These are phyloP conservation scores for Cupressus sempervirens DNA, from an alignment of 75 land plant genomes.

Conservation along the genomic window DNA sequence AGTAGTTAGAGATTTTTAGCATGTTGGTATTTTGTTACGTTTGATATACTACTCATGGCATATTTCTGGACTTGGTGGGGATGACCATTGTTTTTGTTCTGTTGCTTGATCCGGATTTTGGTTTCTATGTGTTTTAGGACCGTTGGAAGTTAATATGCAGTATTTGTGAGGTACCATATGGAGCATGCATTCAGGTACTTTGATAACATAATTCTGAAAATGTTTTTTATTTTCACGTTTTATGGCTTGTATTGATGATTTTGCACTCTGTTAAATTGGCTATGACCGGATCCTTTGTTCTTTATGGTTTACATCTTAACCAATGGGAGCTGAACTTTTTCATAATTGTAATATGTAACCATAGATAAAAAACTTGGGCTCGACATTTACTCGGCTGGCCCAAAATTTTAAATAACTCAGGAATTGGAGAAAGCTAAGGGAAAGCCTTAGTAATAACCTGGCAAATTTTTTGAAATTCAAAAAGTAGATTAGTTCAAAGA, in stretches of 20 bases:
- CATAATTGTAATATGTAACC: background rate
- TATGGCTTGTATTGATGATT: background rate
- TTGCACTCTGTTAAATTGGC: background rate
- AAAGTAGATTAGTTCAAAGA: too few species aligned
- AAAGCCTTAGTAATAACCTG: too few species aligned
- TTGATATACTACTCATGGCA: constrained; percentile 1
- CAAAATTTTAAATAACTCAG: too few species aligned
- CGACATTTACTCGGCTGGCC: too few species aligned
- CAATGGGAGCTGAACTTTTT: background rate
- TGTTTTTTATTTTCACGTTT: background rate
- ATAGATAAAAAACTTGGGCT: too few species aligned
- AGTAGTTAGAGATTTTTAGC: background rate
- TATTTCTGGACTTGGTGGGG: background rate
- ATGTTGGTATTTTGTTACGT: background rate
- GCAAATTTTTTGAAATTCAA: too few species aligned
- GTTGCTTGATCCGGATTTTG: background rate
- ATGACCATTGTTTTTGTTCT: background rate
- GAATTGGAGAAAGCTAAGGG: too few species aligned
- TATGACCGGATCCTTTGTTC: background rate
- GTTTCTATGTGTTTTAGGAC: constrained; percentile 43
- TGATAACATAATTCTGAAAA: background rate
- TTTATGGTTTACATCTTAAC: background rate
- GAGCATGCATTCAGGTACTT: constrained; percentile 91
- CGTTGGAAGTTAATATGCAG: constrained; percentile 96
- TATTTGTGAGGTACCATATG: constrained; percentile 91